Evolutionary conservation across 345 rosid genomes (phyloP).

Genomic region (Eucalyptus sp.): DNA sequence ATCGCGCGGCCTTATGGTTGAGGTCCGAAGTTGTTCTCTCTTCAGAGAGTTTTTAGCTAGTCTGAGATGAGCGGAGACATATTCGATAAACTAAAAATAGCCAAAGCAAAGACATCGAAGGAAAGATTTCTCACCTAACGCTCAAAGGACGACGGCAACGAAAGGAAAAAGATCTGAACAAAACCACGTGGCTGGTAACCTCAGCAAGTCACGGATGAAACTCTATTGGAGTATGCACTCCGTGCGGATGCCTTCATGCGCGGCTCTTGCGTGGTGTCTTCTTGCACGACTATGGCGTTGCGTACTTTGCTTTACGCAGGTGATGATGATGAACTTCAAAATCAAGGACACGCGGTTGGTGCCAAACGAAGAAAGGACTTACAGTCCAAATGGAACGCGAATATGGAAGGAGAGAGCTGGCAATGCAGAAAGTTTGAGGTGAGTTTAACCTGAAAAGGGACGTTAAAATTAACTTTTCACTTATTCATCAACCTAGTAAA

Average conservation of each 20-base stretch:
- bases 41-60: not conserved
- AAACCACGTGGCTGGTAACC: not conserved
- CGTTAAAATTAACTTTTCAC: too few species aligned
- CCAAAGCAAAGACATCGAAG: not conserved
- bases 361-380: not conserved
- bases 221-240: not conserved
- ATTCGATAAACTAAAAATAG: not conserved
- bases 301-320: not conserved
- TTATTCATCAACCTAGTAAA: not conserved
- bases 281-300: not conserved
- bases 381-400: not conserved
- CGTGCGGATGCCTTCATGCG: not conserved
- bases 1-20: not conserved
- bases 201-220: not conserved
- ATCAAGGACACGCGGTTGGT: not conserved
- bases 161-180: too few species aligned
- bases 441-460: not conserved
- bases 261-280: not conserved
- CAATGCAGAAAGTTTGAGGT: not conserved
- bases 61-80: not conserved
- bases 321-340: not conserved
- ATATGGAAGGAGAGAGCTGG: not conserved
- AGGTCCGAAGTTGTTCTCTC: not conserved
- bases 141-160: not conserved
- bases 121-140: not conserved